Base-by-base conservation (phyloP, 164 flowering plant genomes). In the Vitis amurensis region DNA sequence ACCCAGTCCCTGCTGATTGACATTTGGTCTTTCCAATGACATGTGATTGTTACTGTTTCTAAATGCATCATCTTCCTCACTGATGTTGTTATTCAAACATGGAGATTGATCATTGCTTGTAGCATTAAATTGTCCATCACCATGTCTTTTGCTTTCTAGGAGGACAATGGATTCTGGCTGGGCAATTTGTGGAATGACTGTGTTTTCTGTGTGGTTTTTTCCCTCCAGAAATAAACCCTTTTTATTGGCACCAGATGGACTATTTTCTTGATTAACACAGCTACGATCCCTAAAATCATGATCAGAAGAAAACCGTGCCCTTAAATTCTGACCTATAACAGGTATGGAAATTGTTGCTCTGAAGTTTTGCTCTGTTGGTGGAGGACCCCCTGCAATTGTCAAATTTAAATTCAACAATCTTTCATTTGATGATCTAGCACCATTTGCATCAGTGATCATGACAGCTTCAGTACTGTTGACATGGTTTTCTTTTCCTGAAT, bases 311-410 rank as follows among this genome's bases (percentile, higher is more conserved):
- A 93, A 63, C 27, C 87, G 84, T 66, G 87, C 80, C 78, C 91
- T 83, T 60, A 93, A 76, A 83, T 77, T 87, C 49, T 83, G 87
- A 68, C 97, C 94, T 72, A 93, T 74, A 67, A 91, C 72, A 30
- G 98, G 99, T 63, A 96, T 75, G 64, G 93, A 84, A 55, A 96
- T 87, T 62, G 70, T 88, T 69, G 98, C 97, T 77, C 84, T 86
- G 72, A 86, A 90, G 66, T 88, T 91, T 77, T 92, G 97, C 71
- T 81, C 81, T 76, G 93, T 79, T 63, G 99, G 97, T 63, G 94
- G 88, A 61, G 91, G 98, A 15, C 99, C 99, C 50, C 98, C 97
- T 12, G 94, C 99, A 81, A 96, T 93, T 19, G 97, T 82, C 71
- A 88, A 78, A 68, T 80, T 86, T 58, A 87, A 80, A 68, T 60